A percentile compares a stretch with the other conserved stretches of the same genome.
phyloP scores from a whole-genome alignment of 176 grass and related monocot genomes.

The Melocanna baccifera region DNA sequence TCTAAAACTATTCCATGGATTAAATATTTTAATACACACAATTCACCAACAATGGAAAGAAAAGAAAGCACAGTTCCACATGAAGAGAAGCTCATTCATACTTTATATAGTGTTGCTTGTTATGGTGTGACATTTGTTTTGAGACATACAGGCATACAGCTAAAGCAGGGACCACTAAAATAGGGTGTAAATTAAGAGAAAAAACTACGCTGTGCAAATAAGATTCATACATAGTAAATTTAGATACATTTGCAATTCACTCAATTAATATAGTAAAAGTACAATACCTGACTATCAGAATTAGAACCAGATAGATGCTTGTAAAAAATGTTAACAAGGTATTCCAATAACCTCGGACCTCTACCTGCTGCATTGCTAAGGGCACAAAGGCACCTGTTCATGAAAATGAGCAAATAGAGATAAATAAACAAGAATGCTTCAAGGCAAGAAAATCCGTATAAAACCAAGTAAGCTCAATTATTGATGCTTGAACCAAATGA shows the following conservation, averaged over 20 bases:
- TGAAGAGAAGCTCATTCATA: not conserved
- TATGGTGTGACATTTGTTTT: conserved; percentile 6
- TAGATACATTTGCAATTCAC: too few relatives aligned
- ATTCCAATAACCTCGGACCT: conserved; percentile 69
- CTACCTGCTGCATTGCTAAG: conserved; percentile 79
- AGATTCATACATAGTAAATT: not conserved
- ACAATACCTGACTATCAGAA: conserved; percentile 57
- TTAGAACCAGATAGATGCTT: conserved; percentile 72
- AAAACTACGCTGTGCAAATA: not conserved
- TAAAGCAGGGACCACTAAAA: not conserved
- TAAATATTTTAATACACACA: conserved; percentile 1
- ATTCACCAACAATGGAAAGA: not conserved
- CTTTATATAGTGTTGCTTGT: not conserved
- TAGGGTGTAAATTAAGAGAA: conserved; percentile 24
- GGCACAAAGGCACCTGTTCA: conserved; percentile 84
- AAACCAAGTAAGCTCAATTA: not conserved
- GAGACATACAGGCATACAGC: not conserved
- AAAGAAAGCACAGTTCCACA: not conserved
- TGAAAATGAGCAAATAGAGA: conserved; percentile 18
- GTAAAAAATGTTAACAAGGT: conserved; percentile 87
- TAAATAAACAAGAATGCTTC: conserved; percentile 27
- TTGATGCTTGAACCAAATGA: conserved; percentile 14
- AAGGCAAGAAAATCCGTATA: not conserved
- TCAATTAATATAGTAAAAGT: too few relatives aligned
- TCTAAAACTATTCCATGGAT: conserved; percentile 1